phyloP scores from a whole-genome alignment of 371 early-diverging fungal genomes.

The Mucor plumbeus region DNA sequence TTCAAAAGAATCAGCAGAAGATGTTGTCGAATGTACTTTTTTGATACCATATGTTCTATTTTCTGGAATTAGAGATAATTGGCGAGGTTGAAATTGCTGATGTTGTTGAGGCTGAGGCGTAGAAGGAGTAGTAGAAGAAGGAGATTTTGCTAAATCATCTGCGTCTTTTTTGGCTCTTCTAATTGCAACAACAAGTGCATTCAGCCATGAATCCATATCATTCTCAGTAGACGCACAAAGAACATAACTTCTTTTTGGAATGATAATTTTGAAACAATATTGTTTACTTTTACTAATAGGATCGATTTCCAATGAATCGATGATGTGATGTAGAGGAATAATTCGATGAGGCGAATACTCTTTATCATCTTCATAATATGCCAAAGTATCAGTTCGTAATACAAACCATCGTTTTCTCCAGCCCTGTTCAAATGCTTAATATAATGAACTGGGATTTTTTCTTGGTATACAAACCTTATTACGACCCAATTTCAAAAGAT shows the following conservation, averaged over 20 bases:
- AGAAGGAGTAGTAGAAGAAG: conserved; percentile 11
- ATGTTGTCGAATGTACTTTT: conserved; percentile 20
- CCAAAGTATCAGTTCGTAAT: conserved; percentile 73
- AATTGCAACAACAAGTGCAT: conserved; percentile 63
- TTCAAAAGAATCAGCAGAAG: conserved; percentile 45
- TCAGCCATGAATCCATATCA: conserved; percentile 71
- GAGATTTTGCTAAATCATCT: conserved; percentile 3
- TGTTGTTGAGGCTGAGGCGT: conserved; percentile 18
- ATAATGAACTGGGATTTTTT: too few relatives aligned
- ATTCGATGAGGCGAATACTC: conserved; percentile 77
- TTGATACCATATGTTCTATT: conserved; percentile 12
- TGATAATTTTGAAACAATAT: conserved; percentile 79
- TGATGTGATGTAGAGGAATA: conserved; percentile 69
- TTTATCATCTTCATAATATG: conserved; percentile 81
- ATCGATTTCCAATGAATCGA: conserved; percentile 79
- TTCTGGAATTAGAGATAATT: conserved; percentile 35
- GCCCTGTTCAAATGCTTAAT: conserved; percentile 38
- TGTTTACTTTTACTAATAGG: conserved; percentile 63
- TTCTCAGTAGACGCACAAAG: conserved; percentile 67
- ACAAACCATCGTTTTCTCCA: conserved; percentile 92
- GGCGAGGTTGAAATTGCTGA: conserved; percentile 2
- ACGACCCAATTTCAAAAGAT: conserved; percentile 69
- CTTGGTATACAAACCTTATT: conserved; percentile 55
- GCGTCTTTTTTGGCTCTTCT: conserved; percentile 49
- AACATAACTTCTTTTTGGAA: conserved; percentile 74